These are phyloP conservation scores for Metschnikowia lochheadii DNA, from an alignment of 805 yeast species.

Conservation along the genomic window DNA sequence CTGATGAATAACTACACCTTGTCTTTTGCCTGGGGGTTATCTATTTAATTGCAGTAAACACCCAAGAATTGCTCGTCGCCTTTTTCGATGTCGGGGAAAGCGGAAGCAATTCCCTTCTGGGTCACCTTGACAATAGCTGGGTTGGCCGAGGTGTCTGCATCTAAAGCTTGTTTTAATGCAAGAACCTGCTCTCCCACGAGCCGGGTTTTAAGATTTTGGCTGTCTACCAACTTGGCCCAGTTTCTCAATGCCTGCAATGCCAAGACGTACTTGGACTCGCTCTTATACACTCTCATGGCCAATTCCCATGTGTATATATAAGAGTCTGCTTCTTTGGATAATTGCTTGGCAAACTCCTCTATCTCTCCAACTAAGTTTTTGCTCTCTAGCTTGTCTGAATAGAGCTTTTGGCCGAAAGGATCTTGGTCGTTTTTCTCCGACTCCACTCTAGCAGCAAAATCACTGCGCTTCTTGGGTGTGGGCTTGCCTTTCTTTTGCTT, in stretches of 20 bases:
- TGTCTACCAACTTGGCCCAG: constrained; percentile 36
- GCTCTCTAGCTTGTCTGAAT: constrained; percentile 23
- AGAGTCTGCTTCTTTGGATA: constrained; percentile 40
- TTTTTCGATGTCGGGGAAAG: constrained; percentile 33
- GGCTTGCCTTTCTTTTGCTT: constrained; percentile 57
- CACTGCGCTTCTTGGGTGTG: constrained; percentile 49
- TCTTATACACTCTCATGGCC: constrained; percentile 36
- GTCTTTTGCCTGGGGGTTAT: background rate
- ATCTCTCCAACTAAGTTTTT: constrained; percentile 42
- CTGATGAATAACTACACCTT: too few relatives aligned
- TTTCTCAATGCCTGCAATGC: constrained; percentile 43
- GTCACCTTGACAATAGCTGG: constrained; percentile 43
- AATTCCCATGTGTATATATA: constrained; percentile 40
- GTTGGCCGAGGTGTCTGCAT: constrained; percentile 36
- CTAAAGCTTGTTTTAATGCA: constrained; percentile 28
- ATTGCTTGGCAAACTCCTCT: constrained; percentile 37
- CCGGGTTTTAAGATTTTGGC: constrained; percentile 15
- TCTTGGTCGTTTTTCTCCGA: constrained; percentile 51
- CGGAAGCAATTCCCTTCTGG: constrained; percentile 31
- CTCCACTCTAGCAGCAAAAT: constrained; percentile 45
- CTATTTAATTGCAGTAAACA: constrained; percentile 10
- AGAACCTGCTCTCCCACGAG: constrained; percentile 30
- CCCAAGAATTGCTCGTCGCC: constrained; percentile 16
- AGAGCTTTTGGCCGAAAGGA: constrained; percentile 51
- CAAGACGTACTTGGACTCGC: constrained; percentile 44